A percentile compares a stretch with the other conserved stretches of the same genome.
Evolutionary conservation across 805 yeast species (phyloP).

Genomic region (Saturnispora zaruensis): DNA sequence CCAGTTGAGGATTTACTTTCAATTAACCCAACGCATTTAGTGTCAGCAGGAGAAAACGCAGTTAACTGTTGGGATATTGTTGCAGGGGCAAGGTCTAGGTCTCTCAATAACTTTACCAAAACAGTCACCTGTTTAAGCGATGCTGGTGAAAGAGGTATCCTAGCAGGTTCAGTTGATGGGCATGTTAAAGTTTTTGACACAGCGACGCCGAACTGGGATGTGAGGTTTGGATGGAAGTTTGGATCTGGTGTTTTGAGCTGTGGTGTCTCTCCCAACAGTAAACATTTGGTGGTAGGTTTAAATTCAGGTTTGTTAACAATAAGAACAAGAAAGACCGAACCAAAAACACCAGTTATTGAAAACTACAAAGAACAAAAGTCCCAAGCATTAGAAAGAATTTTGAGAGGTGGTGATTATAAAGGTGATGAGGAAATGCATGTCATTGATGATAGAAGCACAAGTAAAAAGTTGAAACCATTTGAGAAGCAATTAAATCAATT

Average conservation of each 20-base stretch:
- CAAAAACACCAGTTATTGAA: constrained; percentile 32
- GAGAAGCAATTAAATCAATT: constrained; percentile 81
- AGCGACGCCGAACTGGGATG: constrained; percentile 64
- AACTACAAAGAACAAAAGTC: constrained; percentile 30
- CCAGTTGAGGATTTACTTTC: constrained; percentile 86
- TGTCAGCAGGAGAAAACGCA: constrained; percentile 71
- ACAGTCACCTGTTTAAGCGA: constrained; percentile 79
- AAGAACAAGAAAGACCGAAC: constrained; percentile 70
- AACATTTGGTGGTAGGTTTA: constrained; percentile 88
- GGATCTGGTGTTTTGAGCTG: constrained; percentile 88
- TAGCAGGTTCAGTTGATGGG: constrained; percentile 95
- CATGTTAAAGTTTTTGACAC: constrained; percentile 93
- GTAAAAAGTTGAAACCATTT: constrained; percentile 65
- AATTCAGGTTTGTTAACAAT: constrained; percentile 83
- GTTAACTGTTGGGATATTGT: constrained; percentile 90
- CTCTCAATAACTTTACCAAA: constrained; percentile 82
- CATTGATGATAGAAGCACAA: constrained; percentile 46
- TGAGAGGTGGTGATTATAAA: constrained; percentile 82
- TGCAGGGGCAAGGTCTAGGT: constrained; percentile 61
- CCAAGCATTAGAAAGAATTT: constrained; percentile 62
- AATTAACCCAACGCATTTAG: constrained; percentile 62
- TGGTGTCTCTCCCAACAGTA: constrained; percentile 79
- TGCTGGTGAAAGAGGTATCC: constrained; percentile 67
- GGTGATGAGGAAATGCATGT: constrained; percentile 81
- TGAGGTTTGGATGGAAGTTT: constrained; percentile 94